Evolutionary conservation across 495 filamentous ascomycete genomes (phyloP).

Genomic region (Venustampulla echinocandica): DNA sequence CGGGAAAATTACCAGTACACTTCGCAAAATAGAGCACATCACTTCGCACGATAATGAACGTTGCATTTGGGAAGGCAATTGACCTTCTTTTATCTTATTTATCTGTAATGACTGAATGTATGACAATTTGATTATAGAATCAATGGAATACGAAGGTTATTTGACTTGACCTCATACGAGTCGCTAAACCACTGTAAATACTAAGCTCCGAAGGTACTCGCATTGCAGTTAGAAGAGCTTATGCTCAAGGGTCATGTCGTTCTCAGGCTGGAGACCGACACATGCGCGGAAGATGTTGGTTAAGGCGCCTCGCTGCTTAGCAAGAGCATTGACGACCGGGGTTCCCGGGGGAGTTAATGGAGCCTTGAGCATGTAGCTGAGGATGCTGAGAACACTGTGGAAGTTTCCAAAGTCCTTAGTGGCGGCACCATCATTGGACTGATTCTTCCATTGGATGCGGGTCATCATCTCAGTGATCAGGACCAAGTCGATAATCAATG

Average conservation of each 20-base stretch:
- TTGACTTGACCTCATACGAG: slow-evolving; percentile 3
- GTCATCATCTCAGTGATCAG: slow-evolving; percentile 96
- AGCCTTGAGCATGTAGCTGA: slow-evolving; percentile 99
- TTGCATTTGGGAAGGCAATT: slow-evolving; percentile 16
- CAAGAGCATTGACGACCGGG: slow-evolving; percentile 90
- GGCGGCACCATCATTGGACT: slow-evolving; percentile 36
- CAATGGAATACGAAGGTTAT: not conserved
- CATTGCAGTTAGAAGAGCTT: slow-evolving; percentile 94
- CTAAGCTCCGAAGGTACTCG: not conserved
- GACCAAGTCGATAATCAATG: slow-evolving; percentile 94
- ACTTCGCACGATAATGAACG: too few species aligned
- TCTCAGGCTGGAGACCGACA: slow-evolving; percentile 94
- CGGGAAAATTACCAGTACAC: not conserved
- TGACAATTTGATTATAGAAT: slow-evolving; percentile 19
- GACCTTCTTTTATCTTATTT: slow-evolving; percentile 7
- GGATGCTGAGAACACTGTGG: slow-evolving; percentile 93
- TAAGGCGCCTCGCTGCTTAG: slow-evolving; percentile 90
- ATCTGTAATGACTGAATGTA: slow-evolving; percentile 23
- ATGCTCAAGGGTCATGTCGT: slow-evolving; percentile 98
- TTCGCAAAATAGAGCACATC: not conserved
- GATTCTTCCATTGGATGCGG: slow-evolving; percentile 81
- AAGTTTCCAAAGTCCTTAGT: slow-evolving; percentile 78
- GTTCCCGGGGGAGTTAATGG: slow-evolving; percentile 92
- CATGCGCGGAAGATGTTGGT: slow-evolving; percentile 99
- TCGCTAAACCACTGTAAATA: not conserved